Evolutionary conservation across 768 basidiomycete species (phyloP).

Genomic region (Boletus vermiculosoides): DNA sequence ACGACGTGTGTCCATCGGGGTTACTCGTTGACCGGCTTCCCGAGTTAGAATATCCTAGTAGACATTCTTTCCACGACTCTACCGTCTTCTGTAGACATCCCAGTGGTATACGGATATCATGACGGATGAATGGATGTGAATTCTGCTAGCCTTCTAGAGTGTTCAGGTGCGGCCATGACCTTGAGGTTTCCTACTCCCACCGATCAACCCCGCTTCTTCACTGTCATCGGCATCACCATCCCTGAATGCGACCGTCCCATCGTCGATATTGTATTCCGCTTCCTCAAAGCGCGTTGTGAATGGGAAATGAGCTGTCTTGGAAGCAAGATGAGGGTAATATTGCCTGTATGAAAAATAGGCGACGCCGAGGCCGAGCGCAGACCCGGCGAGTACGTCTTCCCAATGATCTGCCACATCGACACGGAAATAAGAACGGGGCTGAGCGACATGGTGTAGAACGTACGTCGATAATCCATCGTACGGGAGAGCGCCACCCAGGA

Average conservation of each 20-base stretch:
- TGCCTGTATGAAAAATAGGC: conserved; percentile 79
- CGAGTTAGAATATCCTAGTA: neutral
- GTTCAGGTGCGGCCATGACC: neutral
- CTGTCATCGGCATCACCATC: conserved; percentile 12
- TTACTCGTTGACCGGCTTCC: neutral
- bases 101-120: neutral
- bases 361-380: conserved; percentile 66
- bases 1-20: neutral
- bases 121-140: neutral
- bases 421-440: neutral
- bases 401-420: conserved; percentile 67
- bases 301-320: conserved; percentile 59
- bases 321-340: conserved; percentile 69
- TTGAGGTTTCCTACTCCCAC: conserved; percentile 13
- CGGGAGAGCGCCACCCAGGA: conserved; percentile 74
- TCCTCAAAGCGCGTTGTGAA: conserved; percentile 62
- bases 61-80: neutral
- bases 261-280: neutral
- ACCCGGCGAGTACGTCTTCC: conserved; percentile 84
- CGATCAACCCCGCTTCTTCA: conserved; percentile 23
- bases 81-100: neutral
- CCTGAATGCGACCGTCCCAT: neutral
- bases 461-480: conserved; percentile 92
- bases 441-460: conserved; percentile 26
- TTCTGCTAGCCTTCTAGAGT: neutral